Base-by-base conservation (phyloP, 108 stramenopile species). In the Pseudonitzschia delicatissima region DNA sequence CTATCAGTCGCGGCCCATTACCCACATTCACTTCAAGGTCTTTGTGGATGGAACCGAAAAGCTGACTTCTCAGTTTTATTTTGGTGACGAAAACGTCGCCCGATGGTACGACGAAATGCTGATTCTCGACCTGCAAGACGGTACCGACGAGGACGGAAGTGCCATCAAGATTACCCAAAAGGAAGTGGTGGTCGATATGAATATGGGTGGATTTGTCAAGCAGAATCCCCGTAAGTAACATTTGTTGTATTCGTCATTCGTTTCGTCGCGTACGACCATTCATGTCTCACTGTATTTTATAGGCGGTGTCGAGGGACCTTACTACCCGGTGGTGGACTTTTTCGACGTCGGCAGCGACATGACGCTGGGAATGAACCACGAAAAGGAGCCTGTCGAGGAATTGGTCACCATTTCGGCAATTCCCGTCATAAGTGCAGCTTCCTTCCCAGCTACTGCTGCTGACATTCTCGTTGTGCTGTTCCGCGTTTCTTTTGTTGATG, bases 21-120 rank as follows among this genome's bases (percentile, higher is more conserved):
- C 62, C 1, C 70, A 71, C 28, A 71, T 71, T 28, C 70, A 71
- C 35, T 71, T 55, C 52, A 71, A 71, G 32, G 70, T 71, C 35
- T 71, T 45, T 42, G 13, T 39, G 26, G 32, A 71, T 2, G 53
- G 70, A 31, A 18, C 9, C 17, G 70, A 71, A 51, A 20, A 63
- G 5, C 55, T 71, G 27, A 71, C 70, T 5, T 63, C 62, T 29
- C 70, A 71, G 55, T 45, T 71, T 27, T 71, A 71, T 26, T 71
- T 71, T 71, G 21, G 5, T 5, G 62, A 71, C 42, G 70, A 71
- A 52, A 6, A 42, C 34, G 51, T 60, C n/a, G 25, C 45, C 27
- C 8, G 18, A 29, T 23, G 7, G 9, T 45, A 25, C 32, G 36
- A 37, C 20, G 39, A 42, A 6, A 52, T 55, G 62, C 70, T 71